Percentiles rank a stretch among this genome's conserved stretches.
phyloP scores from a whole-genome alignment of 352 stramenopile genomes.

The Globisporangium middletonii region DNA sequence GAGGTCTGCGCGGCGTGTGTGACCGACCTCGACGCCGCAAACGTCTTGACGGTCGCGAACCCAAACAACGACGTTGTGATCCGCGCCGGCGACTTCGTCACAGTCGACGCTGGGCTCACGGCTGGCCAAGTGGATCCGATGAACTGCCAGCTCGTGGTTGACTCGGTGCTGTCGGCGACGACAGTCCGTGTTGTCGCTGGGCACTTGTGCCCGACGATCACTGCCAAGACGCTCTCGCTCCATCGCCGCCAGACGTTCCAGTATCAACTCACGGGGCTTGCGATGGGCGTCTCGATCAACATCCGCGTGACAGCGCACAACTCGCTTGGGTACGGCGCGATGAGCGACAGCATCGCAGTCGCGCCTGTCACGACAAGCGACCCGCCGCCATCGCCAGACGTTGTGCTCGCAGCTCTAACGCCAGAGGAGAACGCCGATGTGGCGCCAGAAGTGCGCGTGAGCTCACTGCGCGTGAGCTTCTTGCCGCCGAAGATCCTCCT shows the following conservation, averaged over 20 bases:
- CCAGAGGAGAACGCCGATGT: constrained; percentile 24
- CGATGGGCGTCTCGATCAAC: constrained; percentile 86
- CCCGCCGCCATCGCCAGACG: constrained; percentile 70
- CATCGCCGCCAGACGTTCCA: constrained; percentile 49
- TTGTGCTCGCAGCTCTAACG: constrained; percentile 42
- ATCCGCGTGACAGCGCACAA: constrained; percentile 90
- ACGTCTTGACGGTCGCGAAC: constrained; percentile 25
- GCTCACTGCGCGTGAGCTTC: constrained; percentile 84
- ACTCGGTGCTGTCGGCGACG: constrained; percentile 17
- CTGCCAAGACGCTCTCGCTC: constrained; percentile 29
- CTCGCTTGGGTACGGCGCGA: constrained; percentile 84
- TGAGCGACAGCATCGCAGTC: constrained; percentile 62
- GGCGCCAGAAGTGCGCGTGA: constrained; percentile 48
- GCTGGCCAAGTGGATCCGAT: constrained; percentile 14
- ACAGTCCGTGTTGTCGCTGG: constrained; percentile 27
- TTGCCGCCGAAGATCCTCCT: constrained; percentile 41
- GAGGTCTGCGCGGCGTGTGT: constrained; percentile 51
- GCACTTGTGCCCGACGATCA: constrained; percentile 47
- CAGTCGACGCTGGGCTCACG: constrained; percentile 26
- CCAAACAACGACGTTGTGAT: constrained; percentile 20
- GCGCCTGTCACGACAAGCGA: constrained; percentile 86
- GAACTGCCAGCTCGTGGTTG: constrained; percentile 52
- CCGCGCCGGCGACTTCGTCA: constrained; percentile 36
- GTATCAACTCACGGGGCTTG: constrained; percentile 79
- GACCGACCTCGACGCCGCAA: constrained; percentile 17